phyloP scores from a whole-genome alignment of 1,284 basidiomycete species.

The Hymenochaete sp. region DNA sequence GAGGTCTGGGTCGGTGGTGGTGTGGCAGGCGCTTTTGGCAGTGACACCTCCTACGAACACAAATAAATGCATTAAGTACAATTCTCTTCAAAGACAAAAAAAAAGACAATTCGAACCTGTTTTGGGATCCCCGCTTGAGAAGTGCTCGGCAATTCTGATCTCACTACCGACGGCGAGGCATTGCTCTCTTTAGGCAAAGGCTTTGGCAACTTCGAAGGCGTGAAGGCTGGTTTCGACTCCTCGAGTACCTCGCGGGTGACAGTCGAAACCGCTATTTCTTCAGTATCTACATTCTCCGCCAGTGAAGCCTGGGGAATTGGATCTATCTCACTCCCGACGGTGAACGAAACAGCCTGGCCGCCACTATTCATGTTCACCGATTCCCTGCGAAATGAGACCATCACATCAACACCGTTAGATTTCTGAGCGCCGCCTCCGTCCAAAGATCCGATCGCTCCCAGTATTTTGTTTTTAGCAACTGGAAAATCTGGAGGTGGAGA shows the following conservation, averaged over 20 bases:
- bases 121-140: not conserved
- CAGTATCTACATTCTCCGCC: not conserved
- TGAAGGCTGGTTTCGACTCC: not conserved
- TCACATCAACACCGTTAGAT: no score
- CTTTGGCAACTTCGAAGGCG: not conserved
- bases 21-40: constrained; percentile 19
- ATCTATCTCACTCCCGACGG: constrained; percentile 70
- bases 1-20: no score
- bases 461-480: no score
- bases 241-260: not conserved
- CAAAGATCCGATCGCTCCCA: no score
- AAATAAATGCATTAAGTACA: constrained; percentile 9
- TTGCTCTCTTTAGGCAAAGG: not conserved
- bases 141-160: not conserved
- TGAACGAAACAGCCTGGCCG: constrained; percentile 49
- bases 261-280: not conserved
- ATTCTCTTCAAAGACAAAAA: constrained; percentile 6
- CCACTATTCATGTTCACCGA: no score
- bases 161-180: not conserved
- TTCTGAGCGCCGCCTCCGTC: no score
- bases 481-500: no score
- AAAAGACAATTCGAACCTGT: constrained; percentile 9
- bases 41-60: constrained; percentile 2
- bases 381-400: no score
- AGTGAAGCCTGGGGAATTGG: no score